These are phyloP conservation scores for Pelargonium nanum DNA, from an alignment of 345 rosid genomes.

Conservation along the genomic window DNA sequence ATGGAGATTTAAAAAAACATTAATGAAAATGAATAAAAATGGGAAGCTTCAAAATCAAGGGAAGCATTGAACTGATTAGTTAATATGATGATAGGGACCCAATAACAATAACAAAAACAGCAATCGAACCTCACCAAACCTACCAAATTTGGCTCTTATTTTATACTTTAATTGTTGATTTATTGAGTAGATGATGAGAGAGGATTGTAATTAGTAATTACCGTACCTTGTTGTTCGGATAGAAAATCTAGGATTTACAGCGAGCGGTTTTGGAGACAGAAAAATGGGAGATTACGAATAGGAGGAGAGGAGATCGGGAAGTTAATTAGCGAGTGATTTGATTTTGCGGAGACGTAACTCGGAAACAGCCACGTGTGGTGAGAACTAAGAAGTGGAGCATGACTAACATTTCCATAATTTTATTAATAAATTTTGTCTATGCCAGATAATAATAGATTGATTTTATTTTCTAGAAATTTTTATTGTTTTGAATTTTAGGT, in stretches of 20 bases:
- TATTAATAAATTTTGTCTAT: background rate
- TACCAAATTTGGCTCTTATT: too few relatives aligned
- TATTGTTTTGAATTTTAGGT: too few relatives aligned
- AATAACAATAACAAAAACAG: constrained; percentile 18
- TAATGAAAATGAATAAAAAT: constrained; percentile 1
- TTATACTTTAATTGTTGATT: too few relatives aligned
- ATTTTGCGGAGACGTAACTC: background rate
- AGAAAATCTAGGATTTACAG: background rate
- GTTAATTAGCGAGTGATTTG: background rate
- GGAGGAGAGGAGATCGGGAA: background rate
- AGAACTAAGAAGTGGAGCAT: background rate
- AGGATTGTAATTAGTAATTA: too few relatives aligned
- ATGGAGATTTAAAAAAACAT: constrained; percentile 8
- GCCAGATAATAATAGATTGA: background rate
- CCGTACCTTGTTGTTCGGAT: background rate
- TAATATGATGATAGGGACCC: constrained; percentile 18
- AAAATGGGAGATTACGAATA: background rate
- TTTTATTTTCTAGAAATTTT: too few relatives aligned
- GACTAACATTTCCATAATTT: background rate
- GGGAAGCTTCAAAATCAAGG: constrained; percentile 34
- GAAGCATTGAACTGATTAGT: constrained; percentile 18
- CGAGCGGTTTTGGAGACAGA: background rate
- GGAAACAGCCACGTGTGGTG: background rate
- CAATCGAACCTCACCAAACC: constrained; percentile 18
- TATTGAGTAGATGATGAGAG: too few relatives aligned